phyloP scores from a whole-genome alignment of 176 grass and related monocot genomes.

The Pharus latifolius region DNA sequence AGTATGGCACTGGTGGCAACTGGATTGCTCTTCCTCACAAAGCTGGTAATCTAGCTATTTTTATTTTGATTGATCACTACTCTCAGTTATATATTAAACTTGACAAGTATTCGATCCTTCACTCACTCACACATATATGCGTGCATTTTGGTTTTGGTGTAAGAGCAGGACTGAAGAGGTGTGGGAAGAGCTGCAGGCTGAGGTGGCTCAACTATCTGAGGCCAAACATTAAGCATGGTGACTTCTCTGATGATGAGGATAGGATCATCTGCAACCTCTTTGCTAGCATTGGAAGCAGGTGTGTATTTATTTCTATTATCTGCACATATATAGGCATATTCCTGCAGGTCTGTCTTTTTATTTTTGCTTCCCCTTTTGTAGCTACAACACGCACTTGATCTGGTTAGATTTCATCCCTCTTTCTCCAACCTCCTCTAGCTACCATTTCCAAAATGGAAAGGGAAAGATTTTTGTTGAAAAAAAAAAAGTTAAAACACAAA shows the following conservation, averaged over 20 bases:
- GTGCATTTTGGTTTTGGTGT: too few relatives aligned
- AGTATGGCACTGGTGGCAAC: too few relatives aligned
- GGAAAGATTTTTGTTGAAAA: background rate
- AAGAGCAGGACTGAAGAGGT: conserved; percentile 46
- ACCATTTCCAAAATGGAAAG: background rate
- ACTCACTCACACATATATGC: background rate
- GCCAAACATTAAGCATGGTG: conserved; percentile 54
- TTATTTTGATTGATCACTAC: too few relatives aligned
- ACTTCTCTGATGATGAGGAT: conserved; percentile 55
- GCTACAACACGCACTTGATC: background rate
- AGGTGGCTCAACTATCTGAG: conserved; percentile 62
- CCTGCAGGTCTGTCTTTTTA: background rate
- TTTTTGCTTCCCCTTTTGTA: background rate
- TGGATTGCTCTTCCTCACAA: too few relatives aligned
- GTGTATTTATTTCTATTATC: too few relatives aligned
- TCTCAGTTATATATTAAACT: too few relatives aligned
- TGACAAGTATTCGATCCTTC: too few relatives aligned
- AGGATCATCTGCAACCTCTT: conserved; percentile 59
- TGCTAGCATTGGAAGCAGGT: conserved; percentile 69
- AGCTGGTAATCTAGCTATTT: conserved; percentile 39
- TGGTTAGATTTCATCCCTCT: background rate
- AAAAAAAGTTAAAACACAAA: too few relatives aligned
- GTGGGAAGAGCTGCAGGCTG: conserved; percentile 50
- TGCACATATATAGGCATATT: background rate
- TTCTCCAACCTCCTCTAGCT: background rate